Conservation (phyloP, 768 basidiomycete species). For the Russula griseocarnosa region DNA sequence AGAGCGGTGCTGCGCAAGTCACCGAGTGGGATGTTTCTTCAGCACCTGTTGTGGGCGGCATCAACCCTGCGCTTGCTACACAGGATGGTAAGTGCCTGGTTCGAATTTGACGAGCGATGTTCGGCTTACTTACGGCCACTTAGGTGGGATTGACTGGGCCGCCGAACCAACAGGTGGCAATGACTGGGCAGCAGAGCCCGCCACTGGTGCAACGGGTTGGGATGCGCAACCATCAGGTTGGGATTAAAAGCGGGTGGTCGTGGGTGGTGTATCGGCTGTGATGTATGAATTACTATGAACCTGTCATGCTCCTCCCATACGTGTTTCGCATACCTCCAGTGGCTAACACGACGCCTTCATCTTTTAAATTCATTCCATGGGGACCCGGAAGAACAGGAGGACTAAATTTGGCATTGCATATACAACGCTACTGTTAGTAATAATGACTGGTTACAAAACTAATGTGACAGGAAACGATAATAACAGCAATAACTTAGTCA, state of each 20-base stretch:
- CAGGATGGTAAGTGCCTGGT: conserved; percentile 50
- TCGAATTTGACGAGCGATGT: background rate
- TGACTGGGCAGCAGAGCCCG: conserved; percentile 35
- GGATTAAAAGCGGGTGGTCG: conserved; percentile 24
- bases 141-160: conserved; percentile 37
- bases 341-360: conserved; percentile 12
- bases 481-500: conserved; percentile 22
- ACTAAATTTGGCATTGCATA: conserved; percentile 11
- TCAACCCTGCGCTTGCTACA: conserved; percentile 73
- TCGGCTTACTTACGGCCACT: conserved; percentile 27
- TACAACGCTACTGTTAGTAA: conserved; percentile 15
- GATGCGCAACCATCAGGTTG: conserved; percentile 21
- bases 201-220: conserved; percentile 27
- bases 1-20: conserved; percentile 47
- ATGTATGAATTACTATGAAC: conserved; percentile 22
- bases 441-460: conserved; percentile 9
- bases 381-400: background rate
- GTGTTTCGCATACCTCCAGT: conserved; percentile 10
- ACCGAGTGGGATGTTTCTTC: conserved; percentile 75
- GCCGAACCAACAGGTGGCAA: conserved; percentile 34
- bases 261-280: conserved; percentile 15
- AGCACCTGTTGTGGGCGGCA: conserved; percentile 61
- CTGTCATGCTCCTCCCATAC: conserved; percentile 14
- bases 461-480: background rate
- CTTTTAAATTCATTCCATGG: background rate